Evolutionary conservation across 106 monocot species (phyloP).

Genomic region (Acorus calamus): DNA sequence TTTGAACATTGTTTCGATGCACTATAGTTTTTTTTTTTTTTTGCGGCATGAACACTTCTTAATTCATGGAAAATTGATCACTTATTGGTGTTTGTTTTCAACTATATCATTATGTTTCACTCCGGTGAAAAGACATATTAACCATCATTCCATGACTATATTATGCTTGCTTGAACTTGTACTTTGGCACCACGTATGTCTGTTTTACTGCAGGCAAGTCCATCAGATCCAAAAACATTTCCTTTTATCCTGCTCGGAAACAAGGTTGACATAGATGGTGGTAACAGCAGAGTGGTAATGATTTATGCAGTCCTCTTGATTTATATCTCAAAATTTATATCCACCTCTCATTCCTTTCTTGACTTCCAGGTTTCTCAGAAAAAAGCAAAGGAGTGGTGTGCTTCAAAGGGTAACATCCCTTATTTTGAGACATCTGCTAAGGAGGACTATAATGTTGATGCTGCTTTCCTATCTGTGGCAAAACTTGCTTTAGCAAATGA

Average conservation of each 20-base stretch:
- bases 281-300: slow-evolving; percentile 71
- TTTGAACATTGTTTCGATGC: too few species aligned
- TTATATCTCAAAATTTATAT: neutral
- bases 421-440: slow-evolving; percentile 94
- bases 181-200: too few species aligned
- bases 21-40: too few species aligned
- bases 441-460: slow-evolving; percentile 76
- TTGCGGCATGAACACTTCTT: too few species aligned
- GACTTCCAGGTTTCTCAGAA: slow-evolving; percentile 63
- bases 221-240: slow-evolving; percentile 60
- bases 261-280: slow-evolving; percentile 86
- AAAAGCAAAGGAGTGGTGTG: slow-evolving; percentile 85
- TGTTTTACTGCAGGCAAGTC: slow-evolving; percentile 42
- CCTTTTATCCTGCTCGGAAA: slow-evolving; percentile 83
- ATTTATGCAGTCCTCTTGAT: neutral
- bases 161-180: too few species aligned
- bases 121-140: too few species aligned
- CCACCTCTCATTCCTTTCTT: neutral
- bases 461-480: slow-evolving; percentile 66
- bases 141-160: too few species aligned
- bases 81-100: too few species aligned
- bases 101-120: too few species aligned
- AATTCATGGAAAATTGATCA: too few species aligned
- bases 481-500: slow-evolving; percentile 71
- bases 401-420: slow-evolving; percentile 65